phyloP scores from a whole-genome alignment of 2,329 filamentous ascomycete genomes.

The Fusarium decemcellulare region DNA sequence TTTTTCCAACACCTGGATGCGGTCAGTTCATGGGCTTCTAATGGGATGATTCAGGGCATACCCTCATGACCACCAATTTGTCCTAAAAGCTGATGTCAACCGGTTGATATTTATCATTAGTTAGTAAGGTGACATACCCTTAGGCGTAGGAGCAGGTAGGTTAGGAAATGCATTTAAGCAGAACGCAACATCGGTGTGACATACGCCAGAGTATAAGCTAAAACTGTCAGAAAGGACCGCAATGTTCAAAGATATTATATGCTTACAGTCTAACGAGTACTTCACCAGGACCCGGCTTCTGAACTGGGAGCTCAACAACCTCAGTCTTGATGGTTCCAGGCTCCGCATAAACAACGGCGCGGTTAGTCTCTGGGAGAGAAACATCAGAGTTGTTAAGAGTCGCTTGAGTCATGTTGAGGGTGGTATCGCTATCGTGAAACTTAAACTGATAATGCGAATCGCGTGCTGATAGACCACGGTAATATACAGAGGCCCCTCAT shows the following conservation, averaged over 20 bases:
- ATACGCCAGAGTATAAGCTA: constrained; percentile 21
- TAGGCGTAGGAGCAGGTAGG: constrained; percentile 11
- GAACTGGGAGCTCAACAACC: constrained; percentile 14
- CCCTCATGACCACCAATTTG: constrained; percentile 29
- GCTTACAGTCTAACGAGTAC: constrained; percentile 21
- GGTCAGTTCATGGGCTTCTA: not conserved
- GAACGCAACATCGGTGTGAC: constrained; percentile 22
- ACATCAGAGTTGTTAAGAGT: not conserved
- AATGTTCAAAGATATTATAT: too few relatives aligned
- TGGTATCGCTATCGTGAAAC: too few relatives aligned
- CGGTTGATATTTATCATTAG: not conserved
- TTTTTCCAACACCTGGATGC: not conserved
- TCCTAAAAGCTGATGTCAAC: not conserved
- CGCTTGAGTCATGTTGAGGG: not conserved
- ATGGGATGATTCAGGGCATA: not conserved
- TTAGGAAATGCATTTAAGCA: constrained; percentile 14
- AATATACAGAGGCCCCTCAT: too few relatives aligned
- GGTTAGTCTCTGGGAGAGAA: not conserved
- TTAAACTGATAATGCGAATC: too few relatives aligned
- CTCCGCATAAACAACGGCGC: constrained; percentile 14
- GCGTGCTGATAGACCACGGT: too few relatives aligned
- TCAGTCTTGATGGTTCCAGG: constrained; percentile 13
- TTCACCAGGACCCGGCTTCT: constrained; percentile 9
- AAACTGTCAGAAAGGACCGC: not conserved
- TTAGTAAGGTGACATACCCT: constrained; percentile 15